Conservation (phyloP, 2,329 filamentous ascomycete genomes). For the Sporothrix pallida region DNA sequence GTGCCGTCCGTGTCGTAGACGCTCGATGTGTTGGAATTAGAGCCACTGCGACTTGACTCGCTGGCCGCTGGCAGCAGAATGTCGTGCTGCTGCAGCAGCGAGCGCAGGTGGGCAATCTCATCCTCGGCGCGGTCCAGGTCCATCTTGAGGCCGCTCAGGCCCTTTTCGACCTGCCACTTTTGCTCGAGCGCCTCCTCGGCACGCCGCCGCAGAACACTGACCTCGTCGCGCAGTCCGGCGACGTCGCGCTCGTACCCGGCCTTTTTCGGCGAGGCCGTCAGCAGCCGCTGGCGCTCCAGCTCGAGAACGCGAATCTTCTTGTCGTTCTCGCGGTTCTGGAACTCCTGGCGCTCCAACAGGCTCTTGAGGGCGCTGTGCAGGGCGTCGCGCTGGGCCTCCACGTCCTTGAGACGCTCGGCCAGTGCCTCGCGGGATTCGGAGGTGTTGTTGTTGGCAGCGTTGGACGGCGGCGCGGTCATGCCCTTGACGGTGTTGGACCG, state of each 20-base stretch:
- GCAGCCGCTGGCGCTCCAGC: conserved; percentile 74
- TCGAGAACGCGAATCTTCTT: conserved; percentile 81
- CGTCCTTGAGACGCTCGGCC: conserved; percentile 83
- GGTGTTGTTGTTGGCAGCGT: conserved; percentile 43
- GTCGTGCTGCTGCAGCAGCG: conserved; percentile 80
- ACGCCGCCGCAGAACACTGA: conserved; percentile 80
- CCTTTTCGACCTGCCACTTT: conserved; percentile 68
- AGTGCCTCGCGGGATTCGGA: conserved; percentile 70
- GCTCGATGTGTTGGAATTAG: conserved; percentile 41
- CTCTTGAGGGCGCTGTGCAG: conserved; percentile 86
- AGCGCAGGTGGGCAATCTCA: conserved; percentile 83
- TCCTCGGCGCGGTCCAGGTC: conserved; percentile 94
- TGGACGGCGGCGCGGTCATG: conserved; percentile 21
- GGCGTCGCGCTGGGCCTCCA: conserved; percentile 91
- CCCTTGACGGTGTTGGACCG: conserved; percentile 64
- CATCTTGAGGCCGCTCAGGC: conserved; percentile 69
- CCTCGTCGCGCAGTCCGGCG: conserved; percentile 77
- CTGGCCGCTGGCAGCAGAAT: conserved; percentile 70
- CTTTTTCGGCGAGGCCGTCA: conserved; percentile 71
- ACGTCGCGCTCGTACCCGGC: conserved; percentile 87
- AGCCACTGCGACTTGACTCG: conserved; percentile 50
- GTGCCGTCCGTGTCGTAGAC: conserved; percentile 39
- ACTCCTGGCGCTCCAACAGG: conserved; percentile 82
- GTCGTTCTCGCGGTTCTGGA: conserved; percentile 80
- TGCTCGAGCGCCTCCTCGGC: conserved; percentile 94